phyloP scores from a whole-genome alignment of 2,329 filamentous ascomycete genomes.

The Calonectria pseudoturangicola region DNA sequence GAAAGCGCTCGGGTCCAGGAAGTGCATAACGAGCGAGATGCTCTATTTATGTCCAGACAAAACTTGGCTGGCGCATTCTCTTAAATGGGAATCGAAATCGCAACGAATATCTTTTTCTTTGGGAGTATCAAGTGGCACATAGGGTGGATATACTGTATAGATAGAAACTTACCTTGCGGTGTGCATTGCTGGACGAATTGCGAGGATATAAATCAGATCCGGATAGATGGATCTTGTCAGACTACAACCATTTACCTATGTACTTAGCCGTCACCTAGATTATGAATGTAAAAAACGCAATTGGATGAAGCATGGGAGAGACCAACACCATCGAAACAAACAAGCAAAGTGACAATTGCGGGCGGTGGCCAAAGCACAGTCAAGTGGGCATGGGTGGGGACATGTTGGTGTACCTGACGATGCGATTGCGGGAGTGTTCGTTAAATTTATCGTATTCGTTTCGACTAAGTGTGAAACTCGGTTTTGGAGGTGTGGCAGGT shows the following conservation, averaged over 20 bases:
- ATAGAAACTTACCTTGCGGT: conserved; percentile 22
- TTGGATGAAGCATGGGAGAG: background rate
- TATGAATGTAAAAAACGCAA: conserved; percentile 19
- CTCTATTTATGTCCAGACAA: conserved; percentile 46
- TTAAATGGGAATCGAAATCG: conserved; percentile 36
- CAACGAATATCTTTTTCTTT: conserved; percentile 15
- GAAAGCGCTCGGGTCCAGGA: conserved; percentile 39
- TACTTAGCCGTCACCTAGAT: conserved; percentile 12
- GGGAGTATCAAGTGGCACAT: conserved; percentile 4
- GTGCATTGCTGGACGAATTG: conserved; percentile 6
- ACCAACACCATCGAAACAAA: background rate
- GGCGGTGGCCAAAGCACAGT: background rate
- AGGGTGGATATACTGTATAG: conserved; percentile 8
- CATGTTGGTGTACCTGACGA: conserved; percentile 7
- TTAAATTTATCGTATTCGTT: conserved; percentile 29
- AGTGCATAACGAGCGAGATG: conserved; percentile 37
- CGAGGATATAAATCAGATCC: conserved; percentile 16
- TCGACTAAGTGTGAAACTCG: conserved; percentile 22
- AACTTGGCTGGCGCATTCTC: conserved; percentile 46
- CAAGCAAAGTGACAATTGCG: background rate
- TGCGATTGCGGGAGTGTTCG: conserved; percentile 19
- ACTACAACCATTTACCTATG: conserved; percentile 21
- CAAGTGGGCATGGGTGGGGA: conserved; percentile 9
- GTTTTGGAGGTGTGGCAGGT: conserved; percentile 16
- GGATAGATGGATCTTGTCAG: conserved; percentile 3